Evolutionary conservation across 306 rosid species (phyloP), one percentile per base, ranked within the genome.

Genomic region (Comarum palustre): DNA sequence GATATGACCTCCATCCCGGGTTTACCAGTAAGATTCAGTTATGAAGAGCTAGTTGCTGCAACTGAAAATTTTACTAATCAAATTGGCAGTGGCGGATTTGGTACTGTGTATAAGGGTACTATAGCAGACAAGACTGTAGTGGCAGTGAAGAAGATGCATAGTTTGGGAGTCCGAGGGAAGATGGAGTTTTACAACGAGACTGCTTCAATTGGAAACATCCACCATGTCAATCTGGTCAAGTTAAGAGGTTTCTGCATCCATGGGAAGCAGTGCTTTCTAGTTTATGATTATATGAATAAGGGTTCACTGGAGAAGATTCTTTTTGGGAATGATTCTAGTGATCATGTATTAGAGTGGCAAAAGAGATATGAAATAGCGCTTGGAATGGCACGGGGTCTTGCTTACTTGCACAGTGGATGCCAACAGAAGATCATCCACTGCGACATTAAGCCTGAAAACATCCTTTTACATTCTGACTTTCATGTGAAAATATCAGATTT

Each of bases 391-490:
- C 86, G 80, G 47, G 96, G 90, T 9, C 68, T 87, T 6, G 73
- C 68, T 58, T 90, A 87, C 41, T 84, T 90, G 15, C 96, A 85
- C 4, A 86, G 84, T 45, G 84, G 78, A 16, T 90, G 96, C 42
- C 77, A 82, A 75, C 84, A 85, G 6, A 85, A 86, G 41, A 89
- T 87, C 68, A 80, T 89, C 62, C 96, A 89, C 54, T 84, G 92
- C 27, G 90, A 89, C 51, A 55, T 89, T 10, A 89, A 89, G 77
- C 96, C 90, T 0, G 96, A 89, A 48, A 89, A 89, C 82, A 84
- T 87, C 54, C 82, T 89, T 32, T 50, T 89, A 10, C 85, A 80
- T 66, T 43, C 74, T 20, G 81, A 77, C 0, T 68, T 72, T 36
- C 63, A 71, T 61, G 87, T 87, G 3, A 75, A 90, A 72, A 81